Base-by-base conservation (phyloP, 2,329 filamentous ascomycete genomes). In the Cytospora piceicola region DNA sequence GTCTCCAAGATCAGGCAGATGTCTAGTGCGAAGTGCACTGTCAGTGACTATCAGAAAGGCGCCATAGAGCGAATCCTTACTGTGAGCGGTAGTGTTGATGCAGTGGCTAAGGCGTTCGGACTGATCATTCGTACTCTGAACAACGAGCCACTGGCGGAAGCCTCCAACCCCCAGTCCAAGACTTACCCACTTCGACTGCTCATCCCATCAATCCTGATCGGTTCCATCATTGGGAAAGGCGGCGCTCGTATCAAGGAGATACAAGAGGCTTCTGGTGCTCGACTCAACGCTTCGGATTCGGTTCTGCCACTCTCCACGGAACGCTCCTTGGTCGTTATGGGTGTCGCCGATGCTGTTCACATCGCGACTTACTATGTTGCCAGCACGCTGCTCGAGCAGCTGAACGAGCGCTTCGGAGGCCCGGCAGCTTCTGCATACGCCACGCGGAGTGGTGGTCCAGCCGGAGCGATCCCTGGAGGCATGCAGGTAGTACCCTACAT, bases 401-500 rank as follows among this genome's bases (percentile, higher is more conserved):
- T 99, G 67, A 97, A 95, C 61, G 95, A 99, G 77, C 90, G 95
- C 52, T 99, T 98, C 72, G 94, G 95, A 61, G 95, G 95, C 7
- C 94, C 95, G 24, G 93, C 93, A 65, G 94, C 95, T 58, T 99
- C 95, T n/a, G 94, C 95, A 34, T 99, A 99, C 76, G 95, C 95
- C 56, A 97, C 94, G 56, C 90, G 95, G 70, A 97, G 93, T 74
- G 95, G 95, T 69, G 94, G 92, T 58, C 94, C 95, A 59, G 93
- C 94, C 65, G 94, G 94, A 60, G 93, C 94, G 39, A 93, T 98
- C 20, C 95, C 95, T 27, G 95, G 95, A 67, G 95, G 95, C 68
- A 97, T 99, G 93, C 95, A 98, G 78, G 95, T 99, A 58, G 93
- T 98, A n/a, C 95, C 95, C 7, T 99, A 99, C 77, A 91, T 93